Conservation (phyloP, 768 basidiomycete species). For the Nevesoporus exiguus region DNA sequence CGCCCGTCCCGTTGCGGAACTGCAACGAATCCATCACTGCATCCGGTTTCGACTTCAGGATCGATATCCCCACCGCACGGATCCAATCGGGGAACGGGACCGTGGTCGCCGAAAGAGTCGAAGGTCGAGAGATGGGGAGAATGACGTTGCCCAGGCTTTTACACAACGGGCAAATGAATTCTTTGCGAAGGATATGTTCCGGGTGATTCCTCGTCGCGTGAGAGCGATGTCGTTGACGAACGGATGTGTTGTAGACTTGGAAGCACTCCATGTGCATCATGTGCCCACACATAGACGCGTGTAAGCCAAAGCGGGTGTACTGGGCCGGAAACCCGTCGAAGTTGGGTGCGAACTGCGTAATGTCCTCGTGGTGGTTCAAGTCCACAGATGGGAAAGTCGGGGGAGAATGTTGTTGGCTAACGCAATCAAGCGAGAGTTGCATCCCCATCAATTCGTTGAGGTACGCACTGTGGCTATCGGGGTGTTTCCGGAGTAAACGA, state of each 20-base stretch:
- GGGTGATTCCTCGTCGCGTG: constrained; percentile 93
- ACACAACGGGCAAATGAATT: constrained; percentile 96
- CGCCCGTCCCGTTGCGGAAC: constrained; percentile 76
- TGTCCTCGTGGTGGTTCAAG: constrained; percentile 23
- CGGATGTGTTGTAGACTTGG: constrained; percentile 81
- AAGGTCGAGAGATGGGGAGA: constrained; percentile 68
- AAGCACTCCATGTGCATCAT: constrained; percentile 98
- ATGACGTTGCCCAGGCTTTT: constrained; percentile 95
- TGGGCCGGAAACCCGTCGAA: constrained; percentile 73
- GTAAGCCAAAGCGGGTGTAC: constrained; percentile 79
- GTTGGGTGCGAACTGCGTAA: constrained; percentile 46
- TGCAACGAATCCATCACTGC: constrained; percentile 67
- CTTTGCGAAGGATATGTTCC: constrained; percentile 88
- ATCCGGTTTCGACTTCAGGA: constrained; percentile 81
- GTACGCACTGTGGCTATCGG: constrained; percentile 55
- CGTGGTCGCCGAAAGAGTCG: constrained; percentile 41
- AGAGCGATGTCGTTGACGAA: constrained; percentile 80
- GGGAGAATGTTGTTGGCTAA: constrained; percentile 24
- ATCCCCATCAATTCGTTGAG: constrained; percentile 71
- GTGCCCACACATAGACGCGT: constrained; percentile 89
- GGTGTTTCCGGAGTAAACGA: constrained; percentile 73
- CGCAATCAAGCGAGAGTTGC: constrained; percentile 63
- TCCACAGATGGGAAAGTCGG: constrained; percentile 35
- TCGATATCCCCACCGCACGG: constrained; percentile 82
- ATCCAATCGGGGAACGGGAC: constrained; percentile 86